Conservation (phyloP, 75 land plant species). For the Pinus taeda region DNA sequence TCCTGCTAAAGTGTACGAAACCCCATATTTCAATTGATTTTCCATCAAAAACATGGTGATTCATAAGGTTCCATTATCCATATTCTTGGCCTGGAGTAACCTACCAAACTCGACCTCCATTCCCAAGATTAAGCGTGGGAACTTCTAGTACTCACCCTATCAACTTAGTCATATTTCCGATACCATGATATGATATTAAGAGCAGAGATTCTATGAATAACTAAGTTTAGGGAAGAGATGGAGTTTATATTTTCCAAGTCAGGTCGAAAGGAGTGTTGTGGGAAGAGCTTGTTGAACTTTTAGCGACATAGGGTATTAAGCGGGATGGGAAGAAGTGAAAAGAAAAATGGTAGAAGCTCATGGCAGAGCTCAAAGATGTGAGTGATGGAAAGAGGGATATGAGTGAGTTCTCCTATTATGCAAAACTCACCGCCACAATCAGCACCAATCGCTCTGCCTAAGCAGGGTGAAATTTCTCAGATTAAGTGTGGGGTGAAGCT, state of each 20-base stretch:
- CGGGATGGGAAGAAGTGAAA: conserved; percentile 51
- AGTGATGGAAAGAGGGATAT: conserved; percentile 40
- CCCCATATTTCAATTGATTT: too few relatives aligned
- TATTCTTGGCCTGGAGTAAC: too few relatives aligned
- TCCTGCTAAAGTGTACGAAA: too few relatives aligned
- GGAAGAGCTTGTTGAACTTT: conserved; percentile 38
- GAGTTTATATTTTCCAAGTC: conserved; percentile 30
- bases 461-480: background rate
- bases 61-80: too few relatives aligned
- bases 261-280: conserved; percentile 37
- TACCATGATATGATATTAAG: too few relatives aligned
- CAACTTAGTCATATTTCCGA: too few relatives aligned
- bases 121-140: too few relatives aligned
- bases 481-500: background rate
- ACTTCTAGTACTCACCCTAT: too few relatives aligned
- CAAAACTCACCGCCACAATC: conserved; percentile 20
- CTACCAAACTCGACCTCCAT: too few relatives aligned
- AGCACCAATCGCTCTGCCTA: background rate
- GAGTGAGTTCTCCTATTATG: conserved; percentile 37
- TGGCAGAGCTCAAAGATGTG: conserved; percentile 53
- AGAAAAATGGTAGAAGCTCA: conserved; percentile 51
- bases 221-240: conserved; percentile 37
- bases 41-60: too few relatives aligned
- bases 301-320: conserved; percentile 32
- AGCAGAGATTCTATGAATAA: conserved; percentile 41